A percentile compares a stretch with the other conserved stretches of the same genome.
Evolutionary conservation across 2,329 filamentous ascomycete genomes (phyloP).

Genomic region (Cladosporium phlei): DNA sequence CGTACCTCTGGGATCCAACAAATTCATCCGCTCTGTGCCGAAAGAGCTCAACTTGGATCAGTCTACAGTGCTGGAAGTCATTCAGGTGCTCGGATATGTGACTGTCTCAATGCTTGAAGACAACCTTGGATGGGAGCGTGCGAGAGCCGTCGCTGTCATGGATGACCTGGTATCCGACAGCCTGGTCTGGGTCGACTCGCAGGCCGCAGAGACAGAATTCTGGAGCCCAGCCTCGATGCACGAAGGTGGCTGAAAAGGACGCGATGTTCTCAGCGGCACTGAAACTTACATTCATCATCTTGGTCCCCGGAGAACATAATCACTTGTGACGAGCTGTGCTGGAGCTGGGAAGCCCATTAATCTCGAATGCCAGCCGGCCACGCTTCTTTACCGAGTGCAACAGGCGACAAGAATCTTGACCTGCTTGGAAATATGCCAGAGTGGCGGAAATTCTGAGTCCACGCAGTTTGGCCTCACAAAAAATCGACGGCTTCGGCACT

Average conservation of each 20-base stretch:
- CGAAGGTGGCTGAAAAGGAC: conserved; percentile 22
- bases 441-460: too few species aligned
- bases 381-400: too few species aligned
- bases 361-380: too few species aligned
- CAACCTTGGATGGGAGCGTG: conserved; percentile 80
- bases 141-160: conserved; percentile 80
- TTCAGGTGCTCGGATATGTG: conserved; percentile 84
- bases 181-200: conserved; percentile 89
- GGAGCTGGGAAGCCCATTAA: too few species aligned
- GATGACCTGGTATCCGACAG: conserved; percentile 86
- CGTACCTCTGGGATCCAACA: conserved; percentile 73
- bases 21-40: conserved; percentile 87
- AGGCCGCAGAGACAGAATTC: conserved; percentile 83
- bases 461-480: too few species aligned
- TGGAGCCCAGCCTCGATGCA: conserved; percentile 78
- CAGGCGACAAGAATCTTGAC: too few species aligned
- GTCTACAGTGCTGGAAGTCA: conserved; percentile 83
- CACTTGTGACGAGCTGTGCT: too few species aligned
- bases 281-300: too few species aligned
- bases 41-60: conserved; percentile 95
- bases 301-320: too few species aligned
- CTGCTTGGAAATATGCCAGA: too few species aligned
- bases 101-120: conserved; percentile 82
- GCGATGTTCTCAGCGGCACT: too few species aligned
- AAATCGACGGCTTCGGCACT: too few species aligned